Evolutionary conservation across 352 stramenopile genomes (phyloP), one percentile per base, ranked within the genome.

Genomic region (Phytophthora constricta): DNA sequence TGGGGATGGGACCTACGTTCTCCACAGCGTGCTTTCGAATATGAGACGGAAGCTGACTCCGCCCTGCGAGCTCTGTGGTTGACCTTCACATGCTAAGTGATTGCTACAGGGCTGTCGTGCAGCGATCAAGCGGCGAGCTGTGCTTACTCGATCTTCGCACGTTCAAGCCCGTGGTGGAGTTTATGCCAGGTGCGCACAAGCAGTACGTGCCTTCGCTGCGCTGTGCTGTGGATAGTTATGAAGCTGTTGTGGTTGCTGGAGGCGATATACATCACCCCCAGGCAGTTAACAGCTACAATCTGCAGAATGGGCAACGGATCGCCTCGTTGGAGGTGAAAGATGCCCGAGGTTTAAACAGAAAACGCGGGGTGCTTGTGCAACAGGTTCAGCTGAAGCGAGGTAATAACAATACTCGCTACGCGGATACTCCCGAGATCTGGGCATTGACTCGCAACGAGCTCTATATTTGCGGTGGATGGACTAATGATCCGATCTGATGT

Each of bases 1-100:
- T 89, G 80, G 80, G 67, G 82, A 7, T 89, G 80, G 80, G 80
- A 89, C 39, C 48, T 83, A 19, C 80, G 80, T 31, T 41, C 64
- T 37, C 51, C 59, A 52, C 55, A 59, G 52, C 71, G 71, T 28
- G 50, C 57, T 50, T 74, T 66, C 45, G 71, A 79, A 45, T 66
- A 31, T 58, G 49, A 68, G 51, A 46, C 22, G 26, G 45, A 69
- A 23, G 14, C 19, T 26, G 37, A 16, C 10, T 39, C 14, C 22
- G 52, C 20, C 46, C 60, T 52, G 28, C 49, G 27, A 62, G 45
- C 8, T 68, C 74, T 26, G 49, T 85, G 50, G 31, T 80, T 4
- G 72, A 82, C 50, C 39, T 89, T 10, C 65, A 84, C 28, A 46
- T 84, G 25, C 57, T 92, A 16, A 64, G 54, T 8, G 80, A 89